Base-by-base conservation (phyloP, 352 stramenopile species). In the Globisporangium uncinulatum region DNA sequence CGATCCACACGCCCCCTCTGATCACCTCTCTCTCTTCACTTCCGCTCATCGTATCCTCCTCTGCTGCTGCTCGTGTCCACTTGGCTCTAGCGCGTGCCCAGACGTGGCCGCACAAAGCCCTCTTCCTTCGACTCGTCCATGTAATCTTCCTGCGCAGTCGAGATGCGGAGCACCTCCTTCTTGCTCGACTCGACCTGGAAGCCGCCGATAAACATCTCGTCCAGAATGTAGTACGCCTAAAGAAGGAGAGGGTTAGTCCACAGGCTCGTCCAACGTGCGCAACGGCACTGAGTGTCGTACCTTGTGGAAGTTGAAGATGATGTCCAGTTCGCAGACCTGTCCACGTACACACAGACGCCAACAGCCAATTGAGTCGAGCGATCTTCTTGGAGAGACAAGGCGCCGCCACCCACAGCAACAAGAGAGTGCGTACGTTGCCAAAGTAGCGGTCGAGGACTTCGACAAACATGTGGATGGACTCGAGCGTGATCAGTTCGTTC, bases 231-330 rank as follows among this genome's bases (percentile, higher is more conserved):
- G 75, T 99, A 99, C 19, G 98, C 97, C 78, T 29, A 29, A 4
- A 29, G 4, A 4, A 29, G 24, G 24, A 29, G 24, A 1, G 24
- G 24, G 24, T 29, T 29, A 29, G 24, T 29, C 24, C 24, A 29
- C 24, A 29, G 24, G 4, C 24, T 29, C 24, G 24, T 44, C 1
- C 39, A 20, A 34, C 9, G 19, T 41, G 6, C 6, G 6, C 19
- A n/a, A n/a, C n/a, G n/a, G n/a, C n/a, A 29, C 24, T 29, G 4
- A 29, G 4, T 29, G 4, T 29, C 24, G 36, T 57, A 86, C 77
- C 84, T 99, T 99, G 81, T 99, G 97, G 76, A 99, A 99, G 80
- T 99, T 99, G 80, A 99, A 99, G 55, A 99, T 99, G 74, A 99
- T 99, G 71, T 99, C 90, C 47, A 97, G 71, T 68, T 97, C 89